Evolutionary conservation across 768 basidiomycete species (phyloP), one percentile per base, ranked within the genome.

Genomic region (Paxillus rubicundulus): DNA sequence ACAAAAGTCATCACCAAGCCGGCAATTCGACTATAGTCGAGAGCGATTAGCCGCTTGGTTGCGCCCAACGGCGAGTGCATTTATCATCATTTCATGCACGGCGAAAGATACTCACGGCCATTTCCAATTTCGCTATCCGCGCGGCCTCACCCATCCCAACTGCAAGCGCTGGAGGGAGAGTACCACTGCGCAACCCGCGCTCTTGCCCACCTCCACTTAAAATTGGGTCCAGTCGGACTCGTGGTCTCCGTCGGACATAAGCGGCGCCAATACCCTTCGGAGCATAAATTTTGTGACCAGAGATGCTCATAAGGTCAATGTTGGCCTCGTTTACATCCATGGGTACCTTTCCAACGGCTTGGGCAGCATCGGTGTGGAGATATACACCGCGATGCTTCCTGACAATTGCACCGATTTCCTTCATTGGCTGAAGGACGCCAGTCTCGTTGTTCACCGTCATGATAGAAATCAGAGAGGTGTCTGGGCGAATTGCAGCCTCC

Each of bases 391-490:
- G 86, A 66, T 96, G 86, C 71, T 91, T 89, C 65, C 87, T 86
- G 30, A 89, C 67, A 33, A 96, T 79, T 2, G 83, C 82, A 28
- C 96, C 96, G 50, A 99, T 99, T 68, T 98, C 93, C 66, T 91
- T 88, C 57, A 98, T 78, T 2, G 97, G 97, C 66, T 98, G 97
- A 50, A 99, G 97, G 58, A 98, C 95, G 20, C 97, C 97, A 4
- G 94, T 98, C 74, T 99, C 97, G 71, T 99, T 99, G 76, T 99
- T 99, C 53, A 99, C 97, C 16, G 90, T 82, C 97, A 99, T 99
- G 67, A 99, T 86, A 12, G 94, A 96, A 41, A 99, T 85, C n/a
- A 98, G 74, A 1, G 89, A 90, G 12, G 92, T 94, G 54, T 94
- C 92, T 9, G 94, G 93, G 30, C 92, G 85, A 52, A 99, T 93